Percentiles rank a stretch among this genome's conserved stretches.
Conservation (phyloP, 306 rosid species). For the Lathyrus sativus region DNA sequence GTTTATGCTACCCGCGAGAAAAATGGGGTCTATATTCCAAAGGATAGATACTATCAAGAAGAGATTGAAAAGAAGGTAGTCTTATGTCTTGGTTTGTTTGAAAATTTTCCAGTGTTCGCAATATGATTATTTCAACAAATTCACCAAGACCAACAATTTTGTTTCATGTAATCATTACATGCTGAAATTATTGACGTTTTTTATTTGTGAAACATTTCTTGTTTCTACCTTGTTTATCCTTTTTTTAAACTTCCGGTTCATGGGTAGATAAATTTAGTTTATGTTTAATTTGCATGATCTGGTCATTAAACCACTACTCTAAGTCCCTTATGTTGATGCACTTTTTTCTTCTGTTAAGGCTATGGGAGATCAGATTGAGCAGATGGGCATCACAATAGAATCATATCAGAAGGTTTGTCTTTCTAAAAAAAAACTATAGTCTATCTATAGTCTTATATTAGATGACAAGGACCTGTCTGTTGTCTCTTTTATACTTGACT, state of each 20-base stretch:
- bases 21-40: slow-evolving; percentile 93
- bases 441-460: neutral
- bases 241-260: neutral
- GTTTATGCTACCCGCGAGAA: slow-evolving; percentile 97
- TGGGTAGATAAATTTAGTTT: neutral
- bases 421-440: neutral
- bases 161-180: neutral
- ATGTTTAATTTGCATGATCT: slow-evolving; percentile 13
- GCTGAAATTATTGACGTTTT: neutral
- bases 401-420: slow-evolving; percentile 74
- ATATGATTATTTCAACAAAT: neutral
- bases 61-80: slow-evolving; percentile 88
- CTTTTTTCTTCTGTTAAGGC: slow-evolving; percentile 54
- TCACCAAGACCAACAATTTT: neutral
- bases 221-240: neutral
- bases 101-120: neutral
- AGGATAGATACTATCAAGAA: slow-evolving; percentile 89
- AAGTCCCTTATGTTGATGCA: slow-evolving; percentile 1
- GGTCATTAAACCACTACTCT: neutral
- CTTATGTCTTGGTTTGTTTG: neutral
- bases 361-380: slow-evolving; percentile 93
- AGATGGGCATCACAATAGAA: slow-evolving; percentile 73
- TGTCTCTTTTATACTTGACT: slow-evolving; percentile 15
- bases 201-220: neutral
- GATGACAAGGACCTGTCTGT: neutral